Conservation (phyloP, 805 yeast genomes). For the Suhomyces sp. region DNA sequence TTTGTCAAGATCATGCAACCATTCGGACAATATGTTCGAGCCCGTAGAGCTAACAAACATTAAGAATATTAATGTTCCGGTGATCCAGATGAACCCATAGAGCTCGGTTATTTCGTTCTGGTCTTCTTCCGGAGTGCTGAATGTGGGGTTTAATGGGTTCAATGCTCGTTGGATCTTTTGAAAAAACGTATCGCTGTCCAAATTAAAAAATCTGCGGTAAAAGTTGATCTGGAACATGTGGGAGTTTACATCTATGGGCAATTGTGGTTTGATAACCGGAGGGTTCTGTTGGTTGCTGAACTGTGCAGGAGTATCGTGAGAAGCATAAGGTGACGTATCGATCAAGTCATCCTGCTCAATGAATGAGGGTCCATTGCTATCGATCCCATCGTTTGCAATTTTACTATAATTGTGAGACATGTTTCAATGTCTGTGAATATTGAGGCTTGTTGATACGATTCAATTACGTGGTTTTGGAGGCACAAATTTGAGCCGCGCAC, state of each 20-base stretch:
- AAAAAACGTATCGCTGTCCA: constrained; percentile 62
- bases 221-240: constrained; percentile 55
- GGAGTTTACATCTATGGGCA: constrained; percentile 17
- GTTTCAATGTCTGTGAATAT: not conserved
- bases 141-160: constrained; percentile 47
- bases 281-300: constrained; percentile 6
- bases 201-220: constrained; percentile 65
- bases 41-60: constrained; percentile 75
- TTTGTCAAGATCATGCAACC: constrained; percentile 33
- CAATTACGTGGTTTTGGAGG: not conserved
- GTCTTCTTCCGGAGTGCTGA: constrained; percentile 22
- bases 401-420: constrained; percentile 6
- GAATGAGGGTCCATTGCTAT: constrained; percentile 6
- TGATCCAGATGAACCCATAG: constrained; percentile 90
- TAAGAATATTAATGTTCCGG: constrained; percentile 72
- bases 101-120: constrained; percentile 54
- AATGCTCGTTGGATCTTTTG: constrained; percentile 52
- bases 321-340: constrained; percentile 8
- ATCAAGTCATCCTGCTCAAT: constrained; percentile 18
- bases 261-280: constrained; percentile 26
- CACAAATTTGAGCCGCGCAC: not conserved
- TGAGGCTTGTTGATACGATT: not conserved
- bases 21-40: constrained; percentile 58
- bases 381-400: not conserved
- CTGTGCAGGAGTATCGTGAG: constrained; percentile 3